Base-by-base conservation (phyloP, 805 yeast genomes). In the Saccharomycopsis olivae region DNA sequence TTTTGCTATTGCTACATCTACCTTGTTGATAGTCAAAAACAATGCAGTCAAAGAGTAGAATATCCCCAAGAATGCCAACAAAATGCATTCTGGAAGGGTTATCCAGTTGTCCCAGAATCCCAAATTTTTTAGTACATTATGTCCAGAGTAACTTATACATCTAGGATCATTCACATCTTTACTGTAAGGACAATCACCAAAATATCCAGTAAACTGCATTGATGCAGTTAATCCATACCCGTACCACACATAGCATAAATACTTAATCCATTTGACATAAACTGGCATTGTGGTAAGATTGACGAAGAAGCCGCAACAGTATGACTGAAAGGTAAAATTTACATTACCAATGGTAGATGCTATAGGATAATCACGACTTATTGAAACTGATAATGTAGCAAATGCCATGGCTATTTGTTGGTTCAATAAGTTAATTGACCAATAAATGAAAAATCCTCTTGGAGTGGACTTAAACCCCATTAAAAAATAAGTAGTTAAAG, bases 241-340 rank as follows among this genome's bases (percentile, higher is more conserved):
- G 53, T 80, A 85, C 84, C 88, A 86, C 38, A 79, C 66, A 53
- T 72, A 81, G 0, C 89, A 78, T 41, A 78, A 61, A 56, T 81
- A 85, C 53, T 79, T 82, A 4, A 78, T 69, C 95, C 95, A 85
- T 27, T 85, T 65, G 6, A 85, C 94, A 51, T 86, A 86, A 1
- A 82, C 94, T 0, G 94, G 94, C 75, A 84, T 68, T 1, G 73
- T 66, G 5, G 65, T 62, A 1, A 87, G 73, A 55, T 84, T 83
- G 17, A 78, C 81, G 52, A 80, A 84, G 57, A 73, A 82, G 1
- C 95, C 95, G 55, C 85, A 78, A 0, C 85, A 84, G 67, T 81
- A 71, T 38, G 83, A 73, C 51, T 83, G 85, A 20, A 81, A 59
- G 23, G 86, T 83, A 53, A 74, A 80, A 45, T 75, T 68, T 39